Percentiles rank a stretch among this genome's conserved stretches.
These are phyloP conservation scores for Chaetomium fimeti DNA, from an alignment of 495 filamentous ascomycete species.

Conservation along the genomic window DNA sequence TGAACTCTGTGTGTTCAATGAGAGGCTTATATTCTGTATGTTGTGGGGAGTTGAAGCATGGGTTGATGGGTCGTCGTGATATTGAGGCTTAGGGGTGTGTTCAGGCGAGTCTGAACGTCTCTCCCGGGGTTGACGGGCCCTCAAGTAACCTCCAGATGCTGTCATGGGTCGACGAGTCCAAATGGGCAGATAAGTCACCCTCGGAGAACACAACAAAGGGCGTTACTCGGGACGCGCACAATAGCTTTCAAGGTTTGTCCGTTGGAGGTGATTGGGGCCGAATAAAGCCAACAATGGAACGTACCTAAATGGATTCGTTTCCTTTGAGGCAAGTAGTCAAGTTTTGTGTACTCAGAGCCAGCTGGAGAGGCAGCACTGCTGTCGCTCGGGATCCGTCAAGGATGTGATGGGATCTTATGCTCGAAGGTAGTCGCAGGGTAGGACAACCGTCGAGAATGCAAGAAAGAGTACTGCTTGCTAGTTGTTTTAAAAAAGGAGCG, in stretches of 20 bases:
- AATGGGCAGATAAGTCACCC: not conserved
- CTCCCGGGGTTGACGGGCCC: not conserved
- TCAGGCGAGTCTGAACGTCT: not conserved
- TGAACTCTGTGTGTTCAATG: not conserved
- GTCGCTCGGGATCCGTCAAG: conserved; percentile 40
- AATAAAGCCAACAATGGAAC: conserved; percentile 9
- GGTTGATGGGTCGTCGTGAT: not conserved
- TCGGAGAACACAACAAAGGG: conserved; percentile 20
- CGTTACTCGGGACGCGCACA: conserved; percentile 10
- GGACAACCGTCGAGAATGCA: conserved; percentile 31
- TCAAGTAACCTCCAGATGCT: conserved; percentile 6
- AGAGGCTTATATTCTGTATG: not conserved
- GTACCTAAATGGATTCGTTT: conserved; percentile 21
- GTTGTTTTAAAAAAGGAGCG: conserved; percentile 30
- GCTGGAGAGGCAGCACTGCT: conserved; percentile 41
- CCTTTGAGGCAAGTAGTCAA: conserved; percentile 14
- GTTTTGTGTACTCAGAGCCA: conserved; percentile 38
- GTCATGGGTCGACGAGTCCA: conserved; percentile 2
- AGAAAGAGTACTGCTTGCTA: conserved; percentile 2
- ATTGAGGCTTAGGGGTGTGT: not conserved
- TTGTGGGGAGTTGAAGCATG: not conserved
- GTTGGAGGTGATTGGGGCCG: too few relatives aligned
- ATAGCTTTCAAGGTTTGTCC: not conserved
- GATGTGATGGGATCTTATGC: conserved; percentile 33
- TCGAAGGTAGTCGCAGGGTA: conserved; percentile 28